Conservation (phyloP, 2,329 filamentous ascomycete species). For the Myriosclerotinia duriaeana region DNA sequence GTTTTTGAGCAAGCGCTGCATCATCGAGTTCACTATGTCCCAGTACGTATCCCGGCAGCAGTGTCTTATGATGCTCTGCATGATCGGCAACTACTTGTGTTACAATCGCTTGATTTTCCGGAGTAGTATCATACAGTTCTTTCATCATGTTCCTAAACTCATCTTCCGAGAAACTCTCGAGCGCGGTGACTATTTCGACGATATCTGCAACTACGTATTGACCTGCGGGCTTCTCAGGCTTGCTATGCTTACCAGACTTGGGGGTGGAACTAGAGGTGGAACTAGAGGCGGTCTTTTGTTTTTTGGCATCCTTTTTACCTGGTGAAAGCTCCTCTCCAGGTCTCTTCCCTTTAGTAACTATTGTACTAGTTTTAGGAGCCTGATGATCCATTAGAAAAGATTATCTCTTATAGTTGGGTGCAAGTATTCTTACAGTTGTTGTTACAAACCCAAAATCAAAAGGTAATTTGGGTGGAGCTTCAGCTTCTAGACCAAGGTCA, state of each 20-base stretch:
- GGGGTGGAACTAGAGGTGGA: no score
- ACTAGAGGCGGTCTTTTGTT: not conserved
- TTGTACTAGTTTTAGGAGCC: not conserved
- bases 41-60: not conserved
- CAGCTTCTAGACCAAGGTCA: no score
- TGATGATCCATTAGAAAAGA: not conserved
- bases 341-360: not conserved
- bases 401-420: not conserved
- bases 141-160: not conserved
- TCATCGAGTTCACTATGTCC: not conserved
- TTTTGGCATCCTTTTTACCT: not conserved
- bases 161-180: not conserved
- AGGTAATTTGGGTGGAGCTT: no score
- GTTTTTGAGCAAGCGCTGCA: not conserved
- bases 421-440: not conserved
- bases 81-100: not conserved
- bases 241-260: no score
- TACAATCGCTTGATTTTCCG: not conserved
- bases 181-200: not conserved
- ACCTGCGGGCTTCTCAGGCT: not conserved
- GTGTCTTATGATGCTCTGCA: not conserved
- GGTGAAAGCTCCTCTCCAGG: not conserved
- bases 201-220: not conserved
- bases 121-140: not conserved
- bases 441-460: no score